Evolutionary conservation across 805 yeast species (phyloP).

Genomic region (Grigorovia humatica): DNA sequence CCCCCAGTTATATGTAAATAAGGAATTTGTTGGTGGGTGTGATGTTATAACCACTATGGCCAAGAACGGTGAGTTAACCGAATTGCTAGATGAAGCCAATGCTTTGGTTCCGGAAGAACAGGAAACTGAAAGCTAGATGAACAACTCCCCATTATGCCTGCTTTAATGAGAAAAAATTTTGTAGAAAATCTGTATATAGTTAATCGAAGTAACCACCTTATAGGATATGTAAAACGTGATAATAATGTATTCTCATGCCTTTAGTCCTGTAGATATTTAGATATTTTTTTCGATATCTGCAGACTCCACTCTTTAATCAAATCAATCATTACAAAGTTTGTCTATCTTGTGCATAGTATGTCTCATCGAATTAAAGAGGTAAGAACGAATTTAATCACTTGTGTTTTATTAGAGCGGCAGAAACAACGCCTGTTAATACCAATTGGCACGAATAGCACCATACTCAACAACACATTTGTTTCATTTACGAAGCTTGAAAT

Average conservation of each 20-base stretch:
- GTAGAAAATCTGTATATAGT: not conserved
- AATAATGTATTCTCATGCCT: slow-evolving; percentile 32
- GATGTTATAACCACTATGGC: slow-evolving; percentile 92
- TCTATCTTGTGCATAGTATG: not conserved
- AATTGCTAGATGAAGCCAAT: slow-evolving; percentile 65
- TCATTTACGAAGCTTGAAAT: too few species aligned
- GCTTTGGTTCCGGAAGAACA: slow-evolving; percentile 75
- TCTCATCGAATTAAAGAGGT: slow-evolving; percentile 3
- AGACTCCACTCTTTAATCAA: slow-evolving; percentile 30
- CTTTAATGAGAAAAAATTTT: not conserved
- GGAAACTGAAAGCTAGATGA: not conserved
- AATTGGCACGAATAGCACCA: not conserved
- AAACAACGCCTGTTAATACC: not conserved
- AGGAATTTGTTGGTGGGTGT: slow-evolving; percentile 95
- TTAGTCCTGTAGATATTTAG: slow-evolving; percentile 30
- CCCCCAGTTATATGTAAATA: slow-evolving; percentile 85
- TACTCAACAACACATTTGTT: not conserved
- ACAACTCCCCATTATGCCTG: not conserved
- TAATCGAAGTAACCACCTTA: not conserved
- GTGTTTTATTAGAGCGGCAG: not conserved
- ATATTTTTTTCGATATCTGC: slow-evolving; percentile 18
- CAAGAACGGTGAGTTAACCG: slow-evolving; percentile 79
- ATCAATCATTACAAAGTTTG: not conserved
- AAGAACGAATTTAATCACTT: slow-evolving; percentile 1
- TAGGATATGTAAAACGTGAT: not conserved